Conservation (phyloP, 2,329 filamentous ascomycete species). For the Colletotrichum cordylinicola region DNA sequence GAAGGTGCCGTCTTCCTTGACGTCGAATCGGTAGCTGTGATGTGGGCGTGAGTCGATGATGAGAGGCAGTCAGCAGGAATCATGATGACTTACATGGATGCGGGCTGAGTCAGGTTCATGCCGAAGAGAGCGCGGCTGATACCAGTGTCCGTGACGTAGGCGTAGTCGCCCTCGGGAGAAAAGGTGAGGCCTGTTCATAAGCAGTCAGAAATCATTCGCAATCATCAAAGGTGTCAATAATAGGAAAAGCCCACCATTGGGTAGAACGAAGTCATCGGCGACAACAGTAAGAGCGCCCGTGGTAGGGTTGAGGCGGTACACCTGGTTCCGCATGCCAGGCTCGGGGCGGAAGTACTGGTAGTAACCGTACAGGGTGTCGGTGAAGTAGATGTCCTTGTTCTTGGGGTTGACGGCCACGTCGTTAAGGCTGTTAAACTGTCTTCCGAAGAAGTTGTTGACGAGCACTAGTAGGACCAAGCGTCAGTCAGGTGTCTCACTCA, state of each 20-base stretch:
- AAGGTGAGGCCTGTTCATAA: slow-evolving; percentile 54
- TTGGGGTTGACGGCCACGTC: slow-evolving; percentile 59
- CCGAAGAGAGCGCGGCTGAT: slow-evolving; percentile 50
- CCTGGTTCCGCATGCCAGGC: slow-evolving; percentile 61
- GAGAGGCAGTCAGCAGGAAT: background rate
- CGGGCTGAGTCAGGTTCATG: slow-evolving; percentile 42
- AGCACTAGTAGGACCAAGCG: slow-evolving; percentile 41
- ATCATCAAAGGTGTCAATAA: background rate
- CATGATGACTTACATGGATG: slow-evolving; percentile 50
- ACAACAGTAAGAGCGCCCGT: slow-evolving; percentile 59
- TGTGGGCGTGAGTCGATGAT: background rate
- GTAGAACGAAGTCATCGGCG: slow-evolving; percentile 61
- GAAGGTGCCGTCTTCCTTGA: slow-evolving; percentile 50
- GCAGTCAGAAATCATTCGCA: background rate
- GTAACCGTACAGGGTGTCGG: slow-evolving; percentile 65
- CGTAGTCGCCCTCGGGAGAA: slow-evolving; percentile 54
- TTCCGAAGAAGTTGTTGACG: slow-evolving; percentile 64
- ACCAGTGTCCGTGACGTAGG: slow-evolving; percentile 65
- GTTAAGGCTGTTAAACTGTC: slow-evolving; percentile 66
- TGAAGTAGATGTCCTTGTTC: slow-evolving; percentile 69
- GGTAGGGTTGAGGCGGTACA: slow-evolving; percentile 59
- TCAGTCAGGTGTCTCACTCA: background rate
- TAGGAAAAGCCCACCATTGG: slow-evolving; percentile 48
- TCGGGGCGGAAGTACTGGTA: slow-evolving; percentile 61
- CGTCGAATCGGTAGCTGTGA: slow-evolving; percentile 50